These are phyloP conservation scores for Lactarius deliciosus DNA, from an alignment of 768 basidiomycete species.

Conservation along the genomic window DNA sequence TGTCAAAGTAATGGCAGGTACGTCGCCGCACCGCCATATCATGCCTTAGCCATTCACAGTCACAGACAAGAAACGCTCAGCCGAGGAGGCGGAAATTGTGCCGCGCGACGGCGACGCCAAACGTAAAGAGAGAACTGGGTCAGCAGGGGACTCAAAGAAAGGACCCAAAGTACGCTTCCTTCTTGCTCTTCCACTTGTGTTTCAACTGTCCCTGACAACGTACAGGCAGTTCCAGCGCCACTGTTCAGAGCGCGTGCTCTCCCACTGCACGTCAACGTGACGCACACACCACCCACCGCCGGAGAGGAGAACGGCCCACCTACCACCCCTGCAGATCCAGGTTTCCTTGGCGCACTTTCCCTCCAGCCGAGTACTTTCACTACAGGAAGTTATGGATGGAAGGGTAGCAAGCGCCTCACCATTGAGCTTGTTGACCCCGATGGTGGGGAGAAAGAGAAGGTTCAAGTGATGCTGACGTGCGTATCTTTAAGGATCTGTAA, in stretches of 20 bases:
- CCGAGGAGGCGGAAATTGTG: constrained; percentile 19
- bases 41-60: not conserved
- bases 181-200: not conserved
- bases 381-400: constrained; percentile 86
- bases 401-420: constrained; percentile 64
- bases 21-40: not conserved
- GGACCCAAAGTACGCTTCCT: constrained; percentile 18
- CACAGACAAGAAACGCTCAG: constrained; percentile 21
- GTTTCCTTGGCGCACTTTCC: constrained; percentile 56
- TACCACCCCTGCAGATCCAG: constrained; percentile 50
- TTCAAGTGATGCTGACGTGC: constrained; percentile 73
- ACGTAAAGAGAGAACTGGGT: constrained; percentile 8
- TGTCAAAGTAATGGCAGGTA: constrained; percentile 4
- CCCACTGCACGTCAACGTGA: constrained; percentile 67
- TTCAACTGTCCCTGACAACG: not conserved
- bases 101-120: constrained; percentile 8
- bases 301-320: constrained; percentile 39
- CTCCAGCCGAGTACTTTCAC: constrained; percentile 60
- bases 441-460: constrained; percentile 53
- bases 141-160: constrained; percentile 16
- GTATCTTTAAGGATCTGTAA: constrained; percentile 34
- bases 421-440: constrained; percentile 60
- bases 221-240: constrained; percentile 34
- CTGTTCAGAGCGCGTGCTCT: constrained; percentile 64
- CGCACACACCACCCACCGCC: constrained; percentile 57